Percentiles rank a stretch among this genome's conserved stretches.
Conservation (phyloP, 2,329 filamentous ascomycete genomes). For the Arthrobotrys pseudoclavata region DNA sequence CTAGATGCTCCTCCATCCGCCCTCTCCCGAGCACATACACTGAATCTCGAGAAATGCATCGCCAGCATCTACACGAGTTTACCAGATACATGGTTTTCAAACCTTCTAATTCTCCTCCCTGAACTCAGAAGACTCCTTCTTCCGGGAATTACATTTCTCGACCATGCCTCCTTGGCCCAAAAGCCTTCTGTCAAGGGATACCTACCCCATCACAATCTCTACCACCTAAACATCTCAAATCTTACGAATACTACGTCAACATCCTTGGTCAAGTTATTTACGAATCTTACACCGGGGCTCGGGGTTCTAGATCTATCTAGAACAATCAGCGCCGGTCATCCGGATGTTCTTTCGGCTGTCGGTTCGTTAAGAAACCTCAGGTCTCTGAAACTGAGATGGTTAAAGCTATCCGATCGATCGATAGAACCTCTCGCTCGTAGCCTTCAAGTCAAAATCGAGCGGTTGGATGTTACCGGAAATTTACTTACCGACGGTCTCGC, state of each 20-base stretch:
- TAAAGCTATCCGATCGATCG: slow-evolving; percentile 56
- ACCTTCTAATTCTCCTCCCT: slow-evolving; percentile 57
- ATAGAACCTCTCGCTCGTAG: slow-evolving; percentile 19
- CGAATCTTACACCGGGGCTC: slow-evolving; percentile 54
- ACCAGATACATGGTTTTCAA: slow-evolving; percentile 60
- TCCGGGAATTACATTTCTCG: slow-evolving; percentile 58
- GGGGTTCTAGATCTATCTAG: slow-evolving; percentile 60
- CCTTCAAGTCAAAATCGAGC: slow-evolving; percentile 57
- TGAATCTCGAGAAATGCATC: slow-evolving; percentile 50
- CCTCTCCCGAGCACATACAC: slow-evolving; percentile 34
- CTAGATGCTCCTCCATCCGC: slow-evolving; percentile 5
- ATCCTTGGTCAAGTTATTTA: slow-evolving; percentile 54
- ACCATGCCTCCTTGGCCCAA: slow-evolving; percentile 52
- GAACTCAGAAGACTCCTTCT: slow-evolving; percentile 42
- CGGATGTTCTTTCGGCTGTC: slow-evolving; percentile 43
- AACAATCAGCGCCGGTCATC: slow-evolving; percentile 49
- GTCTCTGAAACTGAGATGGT: slow-evolving; percentile 52
- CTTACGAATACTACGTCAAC: slow-evolving; percentile 60
- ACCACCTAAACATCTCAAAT: slow-evolving; percentile 41
- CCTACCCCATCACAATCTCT: slow-evolving; percentile 41
- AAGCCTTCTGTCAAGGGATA: slow-evolving; percentile 32
- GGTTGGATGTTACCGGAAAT: slow-evolving; percentile 61
- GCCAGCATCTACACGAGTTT: slow-evolving; percentile 61
- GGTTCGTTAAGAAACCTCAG: slow-evolving; percentile 43
- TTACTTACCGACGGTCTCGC: slow-evolving; percentile 59